Percentiles rank a stretch among this genome's conserved stretches.
phyloP scores from a whole-genome alignment of 2,329 filamentous ascomycete genomes.

The Conoideocrella luteorostrata region DNA sequence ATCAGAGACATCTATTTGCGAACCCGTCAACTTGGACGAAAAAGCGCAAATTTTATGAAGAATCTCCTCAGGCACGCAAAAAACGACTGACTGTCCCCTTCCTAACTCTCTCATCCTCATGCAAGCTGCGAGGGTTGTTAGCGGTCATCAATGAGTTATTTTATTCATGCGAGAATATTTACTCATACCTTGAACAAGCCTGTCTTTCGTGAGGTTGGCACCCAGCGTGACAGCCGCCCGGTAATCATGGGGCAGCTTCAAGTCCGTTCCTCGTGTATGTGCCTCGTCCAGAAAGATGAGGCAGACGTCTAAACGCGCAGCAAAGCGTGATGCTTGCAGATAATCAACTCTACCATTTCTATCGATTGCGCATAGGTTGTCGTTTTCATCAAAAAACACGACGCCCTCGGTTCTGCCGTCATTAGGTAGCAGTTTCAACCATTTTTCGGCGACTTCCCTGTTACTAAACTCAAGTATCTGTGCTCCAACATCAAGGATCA shows the following conservation, averaged over 20 bases:
- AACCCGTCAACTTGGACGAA: accelerated
- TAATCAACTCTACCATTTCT: conserved; percentile 36
- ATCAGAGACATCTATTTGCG: conserved; percentile 40
- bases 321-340: conserved; percentile 53
- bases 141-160: not conserved
- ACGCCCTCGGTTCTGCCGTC: conserved; percentile 21
- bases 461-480: conserved; percentile 62
- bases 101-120: conserved; percentile 68
- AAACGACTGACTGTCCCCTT: conserved; percentile 57
- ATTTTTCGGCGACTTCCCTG: conserved; percentile 41
- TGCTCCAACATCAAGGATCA: conserved; percentile 66
- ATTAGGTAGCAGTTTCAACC: conserved; percentile 33
- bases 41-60: conserved; percentile 38
- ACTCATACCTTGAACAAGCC: conserved; percentile 60
- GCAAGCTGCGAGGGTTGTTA: conserved; percentile 40
- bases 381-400: conserved; percentile 51
- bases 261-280: conserved; percentile 64
- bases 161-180: not conserved
- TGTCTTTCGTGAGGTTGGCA: conserved; percentile 59
- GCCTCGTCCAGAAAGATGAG: conserved; percentile 64
- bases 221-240: conserved; percentile 64
- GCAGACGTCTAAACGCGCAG: conserved; percentile 49
- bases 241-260: conserved; percentile 52
- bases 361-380: conserved; percentile 50
- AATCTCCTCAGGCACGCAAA: conserved; percentile 55